Base-by-base conservation (phyloP, 768 basidiomycete genomes). In the Pseudohyphozyma bogoriensis region DNA sequence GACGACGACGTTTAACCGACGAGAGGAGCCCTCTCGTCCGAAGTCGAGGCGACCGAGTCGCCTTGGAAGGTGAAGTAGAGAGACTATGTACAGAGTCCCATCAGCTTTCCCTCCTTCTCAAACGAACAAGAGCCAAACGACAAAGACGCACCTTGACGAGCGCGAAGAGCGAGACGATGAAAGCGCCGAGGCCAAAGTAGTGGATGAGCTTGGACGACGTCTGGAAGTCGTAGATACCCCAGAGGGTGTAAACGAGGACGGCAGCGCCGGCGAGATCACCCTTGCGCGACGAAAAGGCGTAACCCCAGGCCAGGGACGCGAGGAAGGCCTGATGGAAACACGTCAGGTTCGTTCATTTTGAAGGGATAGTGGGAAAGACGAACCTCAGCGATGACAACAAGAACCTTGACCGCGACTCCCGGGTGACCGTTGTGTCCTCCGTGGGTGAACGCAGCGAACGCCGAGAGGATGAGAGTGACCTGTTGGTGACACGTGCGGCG, bases 261-360 rank as follows among this genome's bases (percentile, higher is more conserved):
- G 91, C 81, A 28, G 89, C 85, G 3, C 88, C 95, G 4, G 91
- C 88, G 29, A 96, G 79, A 72, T 97, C 95, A 59, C 93, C 93
- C 73, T 92, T 87, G 2, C 81, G 76, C 16, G 84, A 83, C 26
- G 87, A 86, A 80, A 93, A 93, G 39, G 92, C 88, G 73, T 99
- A 99, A 3, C 89, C 86, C n/a, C 83, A 40, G 8, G 63, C 36
- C 2, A 67, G 70, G 35, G 42, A 51, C 22, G 59, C 67, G 39
- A 63, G 58, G 59, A 51, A 60, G 29, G 53, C 56, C n/a, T n/a
- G 32, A 33, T 9, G n/a, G n/a, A n/a, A n/a, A n/a, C n/a, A n/a
- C n/a, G n/a, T n/a, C n/a, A n/a, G n/a, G n/a, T n/a, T n/a, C n/a
- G n/a, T n/a, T n/a, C n/a, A n/a, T n/a, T n/a, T n/a, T n/a, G n/a